Base-by-base conservation (phyloP, 176 grass and related monocot genomes). In the Bothriochloa decipiens region DNA sequence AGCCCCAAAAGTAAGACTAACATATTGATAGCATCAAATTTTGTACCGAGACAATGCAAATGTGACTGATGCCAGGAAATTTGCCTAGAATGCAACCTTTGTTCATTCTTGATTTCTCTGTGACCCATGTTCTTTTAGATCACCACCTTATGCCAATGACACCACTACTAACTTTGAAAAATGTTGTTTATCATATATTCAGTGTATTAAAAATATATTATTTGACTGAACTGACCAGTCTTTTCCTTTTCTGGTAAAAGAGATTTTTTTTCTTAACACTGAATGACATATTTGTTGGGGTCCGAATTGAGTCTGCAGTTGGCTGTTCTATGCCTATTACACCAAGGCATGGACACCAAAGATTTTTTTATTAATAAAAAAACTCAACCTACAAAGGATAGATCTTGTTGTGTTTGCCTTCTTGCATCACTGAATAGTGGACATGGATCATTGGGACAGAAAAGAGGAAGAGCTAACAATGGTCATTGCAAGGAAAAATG, bases 1-100 rank as follows among this genome's bases (percentile, higher is more conserved):
- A 77, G 23, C 70, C 66, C 61, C 41, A 75, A 71, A 71, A 75
- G 64, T 81, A 66, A 75, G 65, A 57, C 70, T 81, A 75, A 86
- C 77, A 55, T 16, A 50, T 41, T n/a, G 35, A 36, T 29, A 75
- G 77, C 17, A 18, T 40, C 70, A 80, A 81, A 67, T 42, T 81
- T 81, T 68, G 1, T 16, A 33, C 13, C 6, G 11, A 33, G 58
- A 66, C 28, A 55, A 33, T 75, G 42, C 67, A 68, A 81, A 67
- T 58, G 70, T 75, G 25, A 46, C 45, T 75, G 35, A 55, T 74
- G 7, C 52, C 35, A 75, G 50, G 74, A 43, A 35, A 10, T 68
- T 81, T 75, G 1, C 8, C 13, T 28, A 25, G 32, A 75, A 68
- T 58, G 18, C 42, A 20, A 18, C 75, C 10, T 41, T 35, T 55